Percentiles rank a stretch among this genome's conserved stretches.
Evolutionary conservation across 768 basidiomycete species (phyloP).

Genomic region (Suillus luteus): DNA sequence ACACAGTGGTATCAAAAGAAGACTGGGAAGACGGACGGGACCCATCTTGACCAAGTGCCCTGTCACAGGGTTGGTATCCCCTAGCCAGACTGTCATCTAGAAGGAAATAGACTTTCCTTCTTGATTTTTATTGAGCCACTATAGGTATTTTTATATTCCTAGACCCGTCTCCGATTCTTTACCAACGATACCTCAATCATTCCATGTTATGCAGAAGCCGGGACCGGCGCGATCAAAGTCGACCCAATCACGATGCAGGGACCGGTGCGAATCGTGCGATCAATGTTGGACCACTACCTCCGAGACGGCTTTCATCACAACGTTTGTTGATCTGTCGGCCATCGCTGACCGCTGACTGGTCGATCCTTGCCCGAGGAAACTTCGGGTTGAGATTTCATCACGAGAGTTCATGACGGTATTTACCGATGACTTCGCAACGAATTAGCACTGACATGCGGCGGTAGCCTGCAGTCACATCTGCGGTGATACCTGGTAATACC

Average conservation of each 20-base stretch:
- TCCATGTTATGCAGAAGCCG: not conserved
- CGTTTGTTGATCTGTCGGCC: not conserved
- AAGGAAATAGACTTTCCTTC: not conserved
- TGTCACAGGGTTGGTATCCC: not conserved
- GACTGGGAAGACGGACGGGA: not conserved
- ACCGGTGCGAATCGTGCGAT: not conserved
- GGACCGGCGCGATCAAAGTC: constrained; percentile 1
- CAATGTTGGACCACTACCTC: not conserved
- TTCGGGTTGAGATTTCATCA: not conserved
- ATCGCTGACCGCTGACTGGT: not conserved
- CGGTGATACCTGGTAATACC: not conserved
- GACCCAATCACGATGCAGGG: not conserved
- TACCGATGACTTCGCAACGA: not conserved
- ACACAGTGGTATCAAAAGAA: not conserved
- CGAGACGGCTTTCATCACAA: not conserved
- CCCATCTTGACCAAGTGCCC: not conserved
- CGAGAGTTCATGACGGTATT: not conserved
- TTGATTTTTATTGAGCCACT: not conserved
- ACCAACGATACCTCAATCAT: not conserved
- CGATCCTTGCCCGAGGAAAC: not conserved
- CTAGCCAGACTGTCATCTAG: not conserved
- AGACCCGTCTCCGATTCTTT: not conserved
- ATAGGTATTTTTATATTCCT: not conserved
- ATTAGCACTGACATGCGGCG: not conserved
- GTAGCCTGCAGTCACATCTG: not conserved